Evolutionary conservation across 2,329 filamentous ascomycete genomes (phyloP), one percentile per base, ranked within the genome.

Genomic region (Lecanicillium sp.): DNA sequence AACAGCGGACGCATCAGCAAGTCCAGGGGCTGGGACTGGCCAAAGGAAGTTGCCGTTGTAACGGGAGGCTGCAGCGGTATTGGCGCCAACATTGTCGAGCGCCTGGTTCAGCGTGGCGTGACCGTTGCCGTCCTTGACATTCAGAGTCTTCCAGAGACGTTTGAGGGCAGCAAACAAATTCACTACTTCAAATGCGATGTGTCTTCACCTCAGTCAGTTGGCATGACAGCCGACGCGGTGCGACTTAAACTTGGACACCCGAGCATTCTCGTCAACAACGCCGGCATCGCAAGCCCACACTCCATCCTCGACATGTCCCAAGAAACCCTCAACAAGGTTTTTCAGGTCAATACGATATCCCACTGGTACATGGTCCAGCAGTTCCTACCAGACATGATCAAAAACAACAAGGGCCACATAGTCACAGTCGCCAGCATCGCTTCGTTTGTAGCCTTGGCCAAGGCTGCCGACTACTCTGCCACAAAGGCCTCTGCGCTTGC

Each of bases 51-150:
- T 29, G 75, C 81, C 3, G 63, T 85, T 31, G 68, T 85, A 18
- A 85, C 82, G 0, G 82, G 83, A 12, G 82, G 82, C 9, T 75
- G 76, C 34, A 73, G 75, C 42, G 82, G 81, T 0, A 84, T 86
- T 49, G 82, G 83, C 8, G 71, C 68, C 28, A 62, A 71, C 22
- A 65, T 83, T 3, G 79, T 79, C 4, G 63, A 67, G 43, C 55
- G 78, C 37, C 64, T 87, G 13, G 75, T 73, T 0, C 70, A 75
- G 51, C 63, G 59, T 38, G 72, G 71, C 1, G 65, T 81, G 47
- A 78, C 71, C 47, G 77, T 85, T 17, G 78, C 75, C 0, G 75
- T 85, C 3, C 52, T 86, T 25, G 82, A 86, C 58, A 69, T 83
- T 29, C 30, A 28, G 28, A 18, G 32, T 3, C 35, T 34, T 11